phyloP scores from a whole-genome alignment of 177 flowering plant genomes.

The Vitis hybrid region DNA sequence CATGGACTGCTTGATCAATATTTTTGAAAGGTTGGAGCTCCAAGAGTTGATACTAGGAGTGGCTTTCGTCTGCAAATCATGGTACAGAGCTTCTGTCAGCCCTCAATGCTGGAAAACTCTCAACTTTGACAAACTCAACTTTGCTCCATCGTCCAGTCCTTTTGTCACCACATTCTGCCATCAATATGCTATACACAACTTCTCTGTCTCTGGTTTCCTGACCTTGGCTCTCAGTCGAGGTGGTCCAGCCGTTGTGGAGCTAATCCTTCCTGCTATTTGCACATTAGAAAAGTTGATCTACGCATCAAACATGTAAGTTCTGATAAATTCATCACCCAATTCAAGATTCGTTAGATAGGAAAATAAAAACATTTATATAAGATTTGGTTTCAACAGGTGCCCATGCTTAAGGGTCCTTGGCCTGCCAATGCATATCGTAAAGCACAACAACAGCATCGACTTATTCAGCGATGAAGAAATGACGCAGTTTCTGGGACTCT shows the following conservation, averaged over 20 bases:
- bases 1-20: neutral
- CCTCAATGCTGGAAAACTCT: neutral
- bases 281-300: neutral
- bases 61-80: neutral
- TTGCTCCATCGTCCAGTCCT: neutral
- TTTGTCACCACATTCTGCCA: neutral
- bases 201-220: neutral
- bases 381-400: neutral
- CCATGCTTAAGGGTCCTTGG: conserved; percentile 4
- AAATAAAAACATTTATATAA: too few relatives aligned
- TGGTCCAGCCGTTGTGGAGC: neutral
- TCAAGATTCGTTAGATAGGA: too few relatives aligned
- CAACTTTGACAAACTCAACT: neutral
- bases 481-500: neutral
- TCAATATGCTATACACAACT: neutral
- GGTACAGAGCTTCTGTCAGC: neutral
- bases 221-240: neutral
- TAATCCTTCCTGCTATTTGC: neutral
- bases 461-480: neutral
- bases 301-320: conserved; percentile 1
- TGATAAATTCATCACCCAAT: neutral
- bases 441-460: too few relatives aligned
- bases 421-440: neutral
- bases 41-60: neutral
- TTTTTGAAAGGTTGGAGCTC: neutral